phyloP scores from a whole-genome alignment of 371 early-diverging fungal species.

The Saksenaea oblongispora region DNA sequence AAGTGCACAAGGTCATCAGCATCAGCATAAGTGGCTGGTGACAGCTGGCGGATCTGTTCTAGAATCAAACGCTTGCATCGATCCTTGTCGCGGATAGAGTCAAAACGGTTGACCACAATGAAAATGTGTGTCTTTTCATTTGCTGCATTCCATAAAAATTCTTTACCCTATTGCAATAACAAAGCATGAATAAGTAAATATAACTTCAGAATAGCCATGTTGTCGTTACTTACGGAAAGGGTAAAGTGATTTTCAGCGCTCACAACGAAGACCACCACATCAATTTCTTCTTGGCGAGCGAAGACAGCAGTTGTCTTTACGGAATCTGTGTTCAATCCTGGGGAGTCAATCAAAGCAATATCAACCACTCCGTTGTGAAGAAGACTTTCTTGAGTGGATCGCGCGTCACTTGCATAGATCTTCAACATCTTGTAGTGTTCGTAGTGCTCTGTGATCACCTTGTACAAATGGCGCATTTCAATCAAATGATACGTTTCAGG shows the following conservation, averaged over 20 bases:
- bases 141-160: conserved; percentile 93
- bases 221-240: conserved; percentile 70
- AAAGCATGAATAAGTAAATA: neutral
- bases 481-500: conserved; percentile 73
- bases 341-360: conserved; percentile 95
- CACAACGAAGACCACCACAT: conserved; percentile 97
- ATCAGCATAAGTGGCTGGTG: conserved; percentile 90
- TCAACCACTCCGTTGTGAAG: conserved; percentile 93
- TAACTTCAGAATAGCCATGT: neutral
- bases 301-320: conserved; percentile 95
- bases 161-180: conserved; percentile 69
- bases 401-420: conserved; percentile 82
- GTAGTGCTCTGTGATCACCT: conserved; percentile 59
- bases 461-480: conserved; percentile 61
- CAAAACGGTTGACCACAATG: conserved; percentile 96
- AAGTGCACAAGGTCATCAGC: conserved; percentile 95
- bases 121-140: conserved; percentile 98
- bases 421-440: conserved; percentile 84
- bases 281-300: conserved; percentile 97
- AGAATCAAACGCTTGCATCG: conserved; percentile 90
- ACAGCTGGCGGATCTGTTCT: conserved; percentile 91
- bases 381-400: conserved; percentile 65
- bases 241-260: conserved; percentile 99
- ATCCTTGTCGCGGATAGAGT: conserved; percentile 91
- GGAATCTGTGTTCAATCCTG: conserved; percentile 97